Evolutionary conservation across 768 basidiomycete species (phyloP).

Genomic region (Hypholoma fasciculare): DNA sequence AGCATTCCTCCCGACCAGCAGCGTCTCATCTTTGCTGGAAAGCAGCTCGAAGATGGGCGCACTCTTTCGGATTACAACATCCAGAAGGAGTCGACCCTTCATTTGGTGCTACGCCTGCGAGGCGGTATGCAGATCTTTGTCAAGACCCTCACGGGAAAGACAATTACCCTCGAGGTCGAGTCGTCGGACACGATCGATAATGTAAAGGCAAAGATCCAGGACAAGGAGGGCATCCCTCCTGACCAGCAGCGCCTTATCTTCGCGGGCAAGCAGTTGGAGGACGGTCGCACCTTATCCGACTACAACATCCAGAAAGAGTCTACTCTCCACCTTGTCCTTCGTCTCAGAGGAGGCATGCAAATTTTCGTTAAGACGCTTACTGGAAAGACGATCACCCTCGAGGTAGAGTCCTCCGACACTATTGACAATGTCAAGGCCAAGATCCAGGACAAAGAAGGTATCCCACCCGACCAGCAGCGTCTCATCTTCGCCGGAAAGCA

Average conservation of each 20-base stretch:
- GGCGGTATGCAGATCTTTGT: constrained; percentile 42
- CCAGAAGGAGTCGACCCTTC: constrained; percentile 18
- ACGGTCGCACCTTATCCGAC: constrained; percentile 19
- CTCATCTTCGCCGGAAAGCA: constrained; percentile 26
- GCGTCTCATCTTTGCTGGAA: constrained; percentile 18
- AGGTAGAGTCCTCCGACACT: constrained; percentile 23
- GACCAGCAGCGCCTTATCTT: constrained; percentile 22
- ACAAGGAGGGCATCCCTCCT: constrained; percentile 26
- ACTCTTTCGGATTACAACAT: constrained; percentile 19
- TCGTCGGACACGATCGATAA: constrained; percentile 23
- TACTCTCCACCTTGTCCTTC: constrained; percentile 19
- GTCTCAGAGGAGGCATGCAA: constrained; percentile 23
- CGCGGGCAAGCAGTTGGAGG: constrained; percentile 22
- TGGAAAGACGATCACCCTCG: constrained; percentile 25
- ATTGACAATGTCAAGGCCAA: constrained; percentile 25
- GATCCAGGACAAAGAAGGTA: constrained; percentile 25
- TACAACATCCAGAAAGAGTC: constrained; percentile 23
- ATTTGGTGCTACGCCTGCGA: constrained; percentile 16
- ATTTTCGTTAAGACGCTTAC: constrained; percentile 26
- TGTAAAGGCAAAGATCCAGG: constrained; percentile 42
- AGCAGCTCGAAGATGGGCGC: constrained; percentile 19
- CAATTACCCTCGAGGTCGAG: constrained; percentile 24
- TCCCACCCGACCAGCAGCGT: constrained; percentile 24
- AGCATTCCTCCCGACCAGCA: constrained; percentile 19
- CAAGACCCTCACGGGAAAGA: constrained; percentile 71